phyloP scores from a whole-genome alignment of 2,329 filamentous ascomycete species.

The Fusarium longipes region DNA sequence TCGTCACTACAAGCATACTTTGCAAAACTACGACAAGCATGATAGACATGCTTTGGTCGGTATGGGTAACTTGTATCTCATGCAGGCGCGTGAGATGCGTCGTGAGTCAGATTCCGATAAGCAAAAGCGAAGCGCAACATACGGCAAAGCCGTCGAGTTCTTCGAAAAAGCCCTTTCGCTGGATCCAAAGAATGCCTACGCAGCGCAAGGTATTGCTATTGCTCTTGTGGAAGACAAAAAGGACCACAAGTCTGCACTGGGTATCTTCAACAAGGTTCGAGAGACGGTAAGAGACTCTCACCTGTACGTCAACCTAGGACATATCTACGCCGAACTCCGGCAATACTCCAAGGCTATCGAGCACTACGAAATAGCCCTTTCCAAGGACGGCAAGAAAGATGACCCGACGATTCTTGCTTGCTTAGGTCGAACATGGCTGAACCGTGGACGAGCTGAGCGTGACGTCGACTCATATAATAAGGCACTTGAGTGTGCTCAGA shows the following conservation, averaged over 20 bases:
- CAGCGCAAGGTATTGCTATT: constrained; percentile 95
- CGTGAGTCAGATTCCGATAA: constrained; percentile 89
- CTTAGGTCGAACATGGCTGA: constrained; percentile 87
- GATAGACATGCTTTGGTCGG: constrained; percentile 96
- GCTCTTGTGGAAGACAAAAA: constrained; percentile 95
- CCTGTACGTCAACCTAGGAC: constrained; percentile 92
- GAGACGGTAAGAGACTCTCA: constrained; percentile 90
- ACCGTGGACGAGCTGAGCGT: constrained; percentile 75
- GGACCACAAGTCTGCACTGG: constrained; percentile 82
- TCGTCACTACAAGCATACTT: constrained; percentile 93
- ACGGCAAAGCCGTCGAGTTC: constrained; percentile 94
- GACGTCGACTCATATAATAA: constrained; percentile 68
- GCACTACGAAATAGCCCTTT: constrained; percentile 87
- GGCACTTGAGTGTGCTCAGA: constrained; percentile 70
- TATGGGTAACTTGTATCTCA: constrained; percentile 94
- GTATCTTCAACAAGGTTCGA: constrained; percentile 89
- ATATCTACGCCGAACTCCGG: constrained; percentile 89
- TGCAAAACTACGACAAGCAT: constrained; percentile 96
- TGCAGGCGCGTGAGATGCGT: constrained; percentile 92
- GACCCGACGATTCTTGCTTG: constrained; percentile 86
- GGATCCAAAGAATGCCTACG: constrained; percentile 95
- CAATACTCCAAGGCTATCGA: constrained; percentile 94
- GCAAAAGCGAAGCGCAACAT: constrained; percentile 87
- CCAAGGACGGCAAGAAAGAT: constrained; percentile 77
- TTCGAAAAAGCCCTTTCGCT: constrained; percentile 96